These are phyloP conservation scores for Colletotrichum sp. DNA, from an alignment of 2,329 filamentous ascomycete genomes.

Conservation along the genomic window DNA sequence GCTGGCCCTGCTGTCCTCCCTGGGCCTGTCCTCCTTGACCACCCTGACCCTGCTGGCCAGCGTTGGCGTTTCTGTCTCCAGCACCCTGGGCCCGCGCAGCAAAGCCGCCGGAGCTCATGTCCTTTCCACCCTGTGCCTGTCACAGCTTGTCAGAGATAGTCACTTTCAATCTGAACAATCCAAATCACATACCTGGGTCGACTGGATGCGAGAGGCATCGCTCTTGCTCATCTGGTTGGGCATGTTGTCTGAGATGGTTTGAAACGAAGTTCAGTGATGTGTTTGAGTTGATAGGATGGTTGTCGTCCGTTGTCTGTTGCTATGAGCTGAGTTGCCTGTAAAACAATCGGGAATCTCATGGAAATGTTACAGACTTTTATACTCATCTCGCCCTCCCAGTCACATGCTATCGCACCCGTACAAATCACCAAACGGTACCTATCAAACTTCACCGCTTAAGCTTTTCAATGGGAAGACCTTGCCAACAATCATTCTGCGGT, in stretches of 20 bases:
- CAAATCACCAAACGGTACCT: neutral
- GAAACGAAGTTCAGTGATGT: neutral
- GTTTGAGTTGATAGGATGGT: neutral
- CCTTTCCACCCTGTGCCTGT: neutral
- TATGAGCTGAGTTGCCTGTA: no score
- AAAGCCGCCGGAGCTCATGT: neutral
- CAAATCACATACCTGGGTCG: neutral
- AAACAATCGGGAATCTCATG: no score
- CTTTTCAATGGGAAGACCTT: neutral
- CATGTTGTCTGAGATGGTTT: neutral
- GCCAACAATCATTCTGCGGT: neutral
- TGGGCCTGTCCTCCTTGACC: neutral
- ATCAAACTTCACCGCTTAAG: neutral
- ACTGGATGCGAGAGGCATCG: neutral
- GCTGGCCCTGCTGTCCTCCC: neutral
- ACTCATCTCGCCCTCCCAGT: neutral
- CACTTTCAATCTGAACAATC: accelerated
- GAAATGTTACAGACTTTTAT: neutral
- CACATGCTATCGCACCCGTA: neutral
- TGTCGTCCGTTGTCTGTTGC: neutral
- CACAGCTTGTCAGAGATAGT: accelerated
- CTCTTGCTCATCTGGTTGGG: neutral
- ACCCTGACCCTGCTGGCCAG: neutral
- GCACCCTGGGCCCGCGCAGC: neutral
- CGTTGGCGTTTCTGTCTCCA: neutral